A percentile compares a stretch with the other conserved stretches of the same genome.
These are phyloP conservation scores for Plasmodium falciparum DNA, from an alignment of 169 alveolate genomes.

Conservation along the genomic window DNA sequence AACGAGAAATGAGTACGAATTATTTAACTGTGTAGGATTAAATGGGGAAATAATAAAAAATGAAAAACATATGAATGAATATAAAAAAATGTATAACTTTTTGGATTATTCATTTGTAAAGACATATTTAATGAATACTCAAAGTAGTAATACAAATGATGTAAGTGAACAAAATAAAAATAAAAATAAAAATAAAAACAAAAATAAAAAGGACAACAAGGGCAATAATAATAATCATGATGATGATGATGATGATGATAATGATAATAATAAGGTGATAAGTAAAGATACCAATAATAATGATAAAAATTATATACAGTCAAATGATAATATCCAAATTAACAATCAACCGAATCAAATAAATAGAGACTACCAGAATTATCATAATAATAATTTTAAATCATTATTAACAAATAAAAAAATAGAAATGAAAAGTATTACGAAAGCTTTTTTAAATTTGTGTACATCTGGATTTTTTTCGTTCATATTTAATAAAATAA, in stretches of 20 bases:
- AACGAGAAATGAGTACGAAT: slow-evolving; percentile 50
- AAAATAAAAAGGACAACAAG: neutral
- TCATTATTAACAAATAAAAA: slow-evolving; percentile 10
- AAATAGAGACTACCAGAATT: neutral
- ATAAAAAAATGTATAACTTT: slow-evolving; percentile 63
- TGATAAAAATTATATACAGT: neutral
- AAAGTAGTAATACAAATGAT: neutral
- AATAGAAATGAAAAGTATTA: slow-evolving; percentile 54
- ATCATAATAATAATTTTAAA: slow-evolving; percentile 5
- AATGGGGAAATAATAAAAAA: slow-evolving; percentile 76
- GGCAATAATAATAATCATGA: neutral
- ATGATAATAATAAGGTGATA: neutral
- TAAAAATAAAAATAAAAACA: neutral
- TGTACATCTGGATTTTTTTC: slow-evolving; percentile 53
- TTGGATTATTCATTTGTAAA: slow-evolving; percentile 21
- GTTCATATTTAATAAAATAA: slow-evolving; percentile 67
- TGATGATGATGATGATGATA: neutral
- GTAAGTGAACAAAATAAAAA: neutral
- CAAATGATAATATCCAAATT: neutral
- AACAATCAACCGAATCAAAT: neutral
- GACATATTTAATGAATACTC: slow-evolving; percentile 5
- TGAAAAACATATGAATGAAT: slow-evolving; percentile 47
- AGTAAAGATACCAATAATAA: neutral
- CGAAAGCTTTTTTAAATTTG: slow-evolving; percentile 57
- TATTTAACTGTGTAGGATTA: slow-evolving; percentile 66